Percentiles rank a stretch among this genome's conserved stretches.
Evolutionary conservation across 1,139 yeast genomes (phyloP).

Genomic region (Suhomyces bokatorum): DNA sequence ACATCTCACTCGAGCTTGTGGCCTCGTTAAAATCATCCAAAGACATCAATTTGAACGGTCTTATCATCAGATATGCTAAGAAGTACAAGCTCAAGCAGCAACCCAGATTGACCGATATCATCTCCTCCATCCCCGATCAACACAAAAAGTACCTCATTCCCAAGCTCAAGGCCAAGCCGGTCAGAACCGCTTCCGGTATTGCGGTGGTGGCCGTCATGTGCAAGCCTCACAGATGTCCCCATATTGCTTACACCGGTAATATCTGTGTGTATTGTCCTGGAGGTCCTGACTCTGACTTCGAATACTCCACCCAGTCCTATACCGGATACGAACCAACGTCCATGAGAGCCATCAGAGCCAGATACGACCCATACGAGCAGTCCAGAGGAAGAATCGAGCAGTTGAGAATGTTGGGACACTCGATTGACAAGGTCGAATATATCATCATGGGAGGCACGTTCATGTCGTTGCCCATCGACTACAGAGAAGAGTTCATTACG

Average conservation of each 20-base stretch:
- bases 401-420: constrained; percentile 90
- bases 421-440: constrained; percentile 95
- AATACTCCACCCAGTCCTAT: constrained; percentile 95
- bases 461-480: constrained; percentile 89
- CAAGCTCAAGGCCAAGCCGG: constrained; percentile 95
- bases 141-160: constrained; percentile 89
- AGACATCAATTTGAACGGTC: constrained; percentile 87
- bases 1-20: constrained; percentile 84
- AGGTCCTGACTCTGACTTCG: constrained; percentile 98
- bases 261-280: constrained; percentile 99
- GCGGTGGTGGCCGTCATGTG: constrained; percentile 99
- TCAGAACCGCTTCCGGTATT: constrained; percentile 96
- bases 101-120: constrained; percentile 93
- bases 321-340: constrained; percentile 99
- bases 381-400: constrained; percentile 98
- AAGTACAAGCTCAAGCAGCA: constrained; percentile 89
- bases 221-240: constrained; percentile 99
- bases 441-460: constrained; percentile 99
- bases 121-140: constrained; percentile 94
- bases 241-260: constrained; percentile 97
- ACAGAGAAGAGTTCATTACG: constrained; percentile 85
- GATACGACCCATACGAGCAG: constrained; percentile 98
- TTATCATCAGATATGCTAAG: constrained; percentile 82
- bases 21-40: constrained; percentile 70
- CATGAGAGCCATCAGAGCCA: constrained; percentile 96